phyloP scores from a whole-genome alignment of 768 basidiomycete genomes.

The Myochromella boudieri region DNA sequence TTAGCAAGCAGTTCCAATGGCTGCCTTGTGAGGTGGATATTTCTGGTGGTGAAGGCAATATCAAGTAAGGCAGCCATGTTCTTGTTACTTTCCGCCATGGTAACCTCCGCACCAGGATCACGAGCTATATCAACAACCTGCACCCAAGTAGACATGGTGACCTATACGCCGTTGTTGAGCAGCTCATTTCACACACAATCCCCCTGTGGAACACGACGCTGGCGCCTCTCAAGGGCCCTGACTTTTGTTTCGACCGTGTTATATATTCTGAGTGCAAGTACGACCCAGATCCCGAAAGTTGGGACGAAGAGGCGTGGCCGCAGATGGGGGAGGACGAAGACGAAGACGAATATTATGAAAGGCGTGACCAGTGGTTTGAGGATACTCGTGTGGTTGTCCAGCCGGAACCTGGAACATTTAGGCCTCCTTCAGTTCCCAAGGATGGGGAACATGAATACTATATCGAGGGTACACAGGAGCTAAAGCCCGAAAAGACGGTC shows the following conservation, averaged over 20 bases:
- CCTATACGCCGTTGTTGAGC: slow-evolving; percentile 27
- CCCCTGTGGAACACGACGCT: slow-evolving; percentile 31
- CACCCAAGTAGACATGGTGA: slow-evolving; percentile 27
- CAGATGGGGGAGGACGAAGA: slow-evolving; percentile 18
- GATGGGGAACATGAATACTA: too few species aligned
- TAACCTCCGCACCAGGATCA: slow-evolving; percentile 20
- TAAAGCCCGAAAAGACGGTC: slow-evolving; percentile 27
- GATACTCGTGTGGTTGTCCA: slow-evolving; percentile 9
- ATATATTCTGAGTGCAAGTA: slow-evolving; percentile 13
- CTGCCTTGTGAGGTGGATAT: slow-evolving; percentile 30
- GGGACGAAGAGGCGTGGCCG: slow-evolving; percentile 12
- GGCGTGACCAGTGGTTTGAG: slow-evolving; percentile 8
- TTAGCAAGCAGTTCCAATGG: slow-evolving; percentile 20
- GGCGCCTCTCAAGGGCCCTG: slow-evolving; percentile 10
- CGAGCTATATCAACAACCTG: slow-evolving; percentile 43
- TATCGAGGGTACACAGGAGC: too few species aligned
- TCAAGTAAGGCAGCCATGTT: slow-evolving; percentile 15
- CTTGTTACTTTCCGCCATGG: background rate
- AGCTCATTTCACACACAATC: slow-evolving; percentile 27
- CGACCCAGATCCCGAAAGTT: slow-evolving; percentile 14
- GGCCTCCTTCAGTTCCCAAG: slow-evolving; percentile 18
- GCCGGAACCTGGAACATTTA: slow-evolving; percentile 16
- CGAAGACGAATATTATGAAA: slow-evolving; percentile 13
- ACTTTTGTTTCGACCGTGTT: slow-evolving; percentile 13
- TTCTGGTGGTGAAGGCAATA: slow-evolving; percentile 8